Base-by-base conservation (phyloP, 1,284 basidiomycete species). In the Ustilago esculenta region DNA sequence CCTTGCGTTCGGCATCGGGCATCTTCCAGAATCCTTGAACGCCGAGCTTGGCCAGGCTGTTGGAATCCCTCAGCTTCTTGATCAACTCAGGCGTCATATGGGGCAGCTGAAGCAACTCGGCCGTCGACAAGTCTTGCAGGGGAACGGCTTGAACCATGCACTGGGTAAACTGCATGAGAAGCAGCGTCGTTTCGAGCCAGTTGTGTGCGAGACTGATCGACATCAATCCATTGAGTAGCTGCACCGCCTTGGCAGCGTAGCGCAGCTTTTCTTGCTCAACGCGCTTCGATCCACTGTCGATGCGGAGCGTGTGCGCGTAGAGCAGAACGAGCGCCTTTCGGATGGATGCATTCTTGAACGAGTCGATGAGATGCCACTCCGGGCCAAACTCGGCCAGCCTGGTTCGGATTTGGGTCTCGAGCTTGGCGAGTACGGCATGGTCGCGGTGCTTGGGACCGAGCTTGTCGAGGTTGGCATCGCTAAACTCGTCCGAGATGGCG, bases 161-260 rank as follows among this genome's bases (percentile, higher is more conserved):
- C 14, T 92, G 88, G 64, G 94, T 90, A 17, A 98, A 85, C 43
- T 90, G 89, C 87, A 95, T 91, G 65, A 90, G 85, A 25, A 87
- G 85, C 27, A 93, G 84, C 0, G 92, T 90, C 1, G 92, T 90
- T 11, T 87, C 81, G n/a, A 98, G 87, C 94, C 94, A 98, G 81
- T 89, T 94, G 77, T 94, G 92, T 0, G 94, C 87, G 20, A 91
- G 86, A 0, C 90, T 86, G 75, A 98, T 92, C 72, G 89, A 90
- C 58, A 94, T 85, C 42, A 98, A 85, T 0, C 92, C 91, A 51
- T 87, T 90, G 29, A 97, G 86, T 4, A 96, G 84, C n/a, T 53
- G 61, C 4, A 77, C 76, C 2, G 76, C 70, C 39, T 73, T 75
- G 20, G 60, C 48, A 4, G 72, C 80, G 25, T 75, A 60, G 2